Evolutionary conservation across 2,329 filamentous ascomycete species (phyloP), one percentile per base, ranked within the genome.

Genomic region (Passalora sequoiae): DNA sequence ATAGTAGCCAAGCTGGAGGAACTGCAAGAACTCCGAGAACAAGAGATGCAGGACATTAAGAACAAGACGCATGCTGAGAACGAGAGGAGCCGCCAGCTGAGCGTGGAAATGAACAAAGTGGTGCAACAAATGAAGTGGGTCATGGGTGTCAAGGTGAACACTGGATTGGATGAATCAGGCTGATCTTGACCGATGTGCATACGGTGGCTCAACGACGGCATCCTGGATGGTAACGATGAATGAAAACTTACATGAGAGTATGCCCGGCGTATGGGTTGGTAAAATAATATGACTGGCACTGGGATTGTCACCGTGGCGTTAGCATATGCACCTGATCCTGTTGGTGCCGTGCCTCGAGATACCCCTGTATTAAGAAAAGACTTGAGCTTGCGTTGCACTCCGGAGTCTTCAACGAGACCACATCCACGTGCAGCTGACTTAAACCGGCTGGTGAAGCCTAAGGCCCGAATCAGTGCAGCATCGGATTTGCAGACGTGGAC

Each of bases 71-170:
- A 65, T 20, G 65, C 66, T 47, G 54, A 86, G 57, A 81, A 81
- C 59, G 66, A 68, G 28, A 71, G 72, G 49, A 79, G 78, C 4
- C 69, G 66, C 24, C 66, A 69, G 51, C 72, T 78, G 50, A 83
- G 86, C 59, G 66, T 72, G 19, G 76, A 83, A 58, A 82, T 84
- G 55, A 71, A 79, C 50, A 64, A 64, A 44, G 69, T 78, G 19
- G 66, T 85, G 38, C 72, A 80, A 50, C 79, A 86, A 68, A 73
- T 89, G 64, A 78, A 72, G 58, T 89, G 84, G 84, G 82, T 84
- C 10, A 72, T 89, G 51, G 79, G 75, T 40, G 74, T 85, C 39
- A 81, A 84, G 67, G 67, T 76, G 48, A 56, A 53, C 37, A 51
- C 48, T 12, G 39, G 21, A 6, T 22, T 41, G 41, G 35, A 40